Conservation (phyloP, 2,329 filamentous ascomycete species). For the Fusarium neocosmosporiellum region DNA sequence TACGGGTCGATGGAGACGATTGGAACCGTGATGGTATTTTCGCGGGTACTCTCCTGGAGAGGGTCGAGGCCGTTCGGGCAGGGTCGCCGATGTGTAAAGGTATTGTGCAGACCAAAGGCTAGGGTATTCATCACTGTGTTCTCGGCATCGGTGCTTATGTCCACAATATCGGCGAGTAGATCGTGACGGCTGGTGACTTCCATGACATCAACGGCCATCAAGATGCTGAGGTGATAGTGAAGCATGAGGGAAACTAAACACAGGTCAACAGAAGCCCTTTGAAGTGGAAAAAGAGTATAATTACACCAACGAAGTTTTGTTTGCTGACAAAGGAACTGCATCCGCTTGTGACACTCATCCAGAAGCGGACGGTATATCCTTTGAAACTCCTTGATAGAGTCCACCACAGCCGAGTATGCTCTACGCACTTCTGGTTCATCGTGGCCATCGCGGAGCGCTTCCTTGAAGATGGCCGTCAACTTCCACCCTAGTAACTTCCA, state of each 20-base stretch:
- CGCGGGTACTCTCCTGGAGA: background rate
- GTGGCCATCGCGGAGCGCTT: constrained; percentile 46
- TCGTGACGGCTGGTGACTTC: constrained; percentile 45
- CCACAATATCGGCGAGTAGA: constrained; percentile 36
- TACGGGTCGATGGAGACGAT: constrained; percentile 49
- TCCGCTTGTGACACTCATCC: constrained; percentile 45
- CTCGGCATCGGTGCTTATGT: constrained; percentile 43
- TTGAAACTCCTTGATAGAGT: constrained; percentile 43
- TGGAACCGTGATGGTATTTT: constrained; percentile 34
- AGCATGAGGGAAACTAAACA: constrained; percentile 48
- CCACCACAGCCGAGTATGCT: constrained; percentile 39
- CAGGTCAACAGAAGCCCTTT: background rate
- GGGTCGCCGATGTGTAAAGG: constrained; percentile 30
- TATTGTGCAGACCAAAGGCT: constrained; percentile 46
- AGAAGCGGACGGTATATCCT: constrained; percentile 42
- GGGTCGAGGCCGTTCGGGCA: background rate
- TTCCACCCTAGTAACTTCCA: constrained; percentile 50
- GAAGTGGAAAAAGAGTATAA: background rate
- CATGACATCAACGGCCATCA: constrained; percentile 46
- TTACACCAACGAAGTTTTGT: constrained; percentile 48
- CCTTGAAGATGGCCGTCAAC: constrained; percentile 47
- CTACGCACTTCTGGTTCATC: constrained; percentile 44
- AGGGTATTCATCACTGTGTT: constrained; percentile 47
- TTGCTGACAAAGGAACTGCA: constrained; percentile 46
- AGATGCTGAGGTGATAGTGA: constrained; percentile 48